Conservation (phyloP, 768 basidiomycete genomes). For the Daedaleopsis sinensis region DNA sequence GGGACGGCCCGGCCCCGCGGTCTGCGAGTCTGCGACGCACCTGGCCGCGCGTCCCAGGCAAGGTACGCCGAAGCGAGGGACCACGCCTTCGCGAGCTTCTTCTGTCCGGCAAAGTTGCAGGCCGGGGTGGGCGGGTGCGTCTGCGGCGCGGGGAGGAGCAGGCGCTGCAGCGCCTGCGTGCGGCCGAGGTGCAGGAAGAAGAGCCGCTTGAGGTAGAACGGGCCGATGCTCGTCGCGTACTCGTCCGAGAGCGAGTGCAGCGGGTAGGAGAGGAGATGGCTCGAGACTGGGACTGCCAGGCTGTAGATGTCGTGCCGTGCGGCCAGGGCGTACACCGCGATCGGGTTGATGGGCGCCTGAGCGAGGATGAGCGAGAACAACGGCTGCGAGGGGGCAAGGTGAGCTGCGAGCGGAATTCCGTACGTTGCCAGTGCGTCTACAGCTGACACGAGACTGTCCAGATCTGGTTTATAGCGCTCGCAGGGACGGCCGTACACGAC, state of each 20-base stretch:
- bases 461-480: conserved; percentile 68
- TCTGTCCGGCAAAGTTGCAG: conserved; percentile 75
- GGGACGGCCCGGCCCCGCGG: conserved; percentile 48
- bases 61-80: conserved; percentile 78
- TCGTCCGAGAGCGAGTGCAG: conserved; percentile 71
- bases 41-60: conserved; percentile 80
- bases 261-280: conserved; percentile 70
- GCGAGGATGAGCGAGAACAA: conserved; percentile 62
- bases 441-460: conserved; percentile 55
- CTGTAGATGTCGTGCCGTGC: conserved; percentile 65
- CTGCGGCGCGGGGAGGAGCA: conserved; percentile 70
- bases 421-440: conserved; percentile 59
- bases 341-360: conserved; percentile 64
- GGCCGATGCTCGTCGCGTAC: conserved; percentile 66
- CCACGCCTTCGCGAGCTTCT: conserved; percentile 77
- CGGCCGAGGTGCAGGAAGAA: conserved; percentile 85
- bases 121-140: conserved; percentile 65
- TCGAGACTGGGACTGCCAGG: conserved; percentile 72
- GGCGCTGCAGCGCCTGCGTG: conserved; percentile 74
- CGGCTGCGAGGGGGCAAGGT: conserved; percentile 51
- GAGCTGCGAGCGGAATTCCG: conserved; percentile 54
- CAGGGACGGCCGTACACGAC: conserved; percentile 71
- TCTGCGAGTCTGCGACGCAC: conserved; percentile 56
- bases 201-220: conserved; percentile 74
- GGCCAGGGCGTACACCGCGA: conserved; percentile 73